Evolutionary conservation across 2,329 filamentous ascomycete species (phyloP), one percentile per base, ranked within the genome.

Genomic region (Monosporascus cannonballus): DNA sequence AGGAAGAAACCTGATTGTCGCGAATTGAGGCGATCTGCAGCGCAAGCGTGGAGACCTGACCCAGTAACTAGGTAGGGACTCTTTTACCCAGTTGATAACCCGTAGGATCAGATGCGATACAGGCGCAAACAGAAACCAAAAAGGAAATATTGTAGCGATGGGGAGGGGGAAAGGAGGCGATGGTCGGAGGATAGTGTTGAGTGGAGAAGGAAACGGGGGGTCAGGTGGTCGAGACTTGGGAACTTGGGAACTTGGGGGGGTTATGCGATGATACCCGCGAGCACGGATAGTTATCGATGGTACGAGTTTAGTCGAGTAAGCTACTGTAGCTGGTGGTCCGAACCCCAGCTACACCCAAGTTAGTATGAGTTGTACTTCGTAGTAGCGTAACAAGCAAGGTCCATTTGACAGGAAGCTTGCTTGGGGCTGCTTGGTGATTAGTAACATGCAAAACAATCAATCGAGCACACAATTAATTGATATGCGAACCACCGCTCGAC

Each of bases 401-500:
- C 22, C 39, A 42, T 20, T 42, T 20, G 39, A 22, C 39, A 22
- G n/a, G 15, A 4, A 11, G n/a, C 39, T 20, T 42, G n/a, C n/a
- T 20, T 42, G 20, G 8, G 8, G 9, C 17, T 18, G 20, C 1
- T 20, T 11, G 18, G 18, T 5, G 11, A 11, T 42, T 30, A 9
- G 9, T 42, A 42, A 20, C 39, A 24, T 25, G 30, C 15, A 20
- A 45, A 30, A 25, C 24, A 45, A 25, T 46, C 55, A 48, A 48
- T 50, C 51, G 53, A 44, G 49, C 20, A 34, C 18, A 30, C 18
- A 6, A 54, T 60, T 59, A 6, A 54, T 60, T 59, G 57, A 63
- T 59, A 63, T 57, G 56, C 44, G 30, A 39, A 52, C 57, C 60
- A 52, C 56, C 49, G 50, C 51, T 30, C 49, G 50, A 47, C 48